Base-by-base conservation (phyloP, 1,284 basidiomycete species). In the Ceratorhiza oryzae-sativae region DNA sequence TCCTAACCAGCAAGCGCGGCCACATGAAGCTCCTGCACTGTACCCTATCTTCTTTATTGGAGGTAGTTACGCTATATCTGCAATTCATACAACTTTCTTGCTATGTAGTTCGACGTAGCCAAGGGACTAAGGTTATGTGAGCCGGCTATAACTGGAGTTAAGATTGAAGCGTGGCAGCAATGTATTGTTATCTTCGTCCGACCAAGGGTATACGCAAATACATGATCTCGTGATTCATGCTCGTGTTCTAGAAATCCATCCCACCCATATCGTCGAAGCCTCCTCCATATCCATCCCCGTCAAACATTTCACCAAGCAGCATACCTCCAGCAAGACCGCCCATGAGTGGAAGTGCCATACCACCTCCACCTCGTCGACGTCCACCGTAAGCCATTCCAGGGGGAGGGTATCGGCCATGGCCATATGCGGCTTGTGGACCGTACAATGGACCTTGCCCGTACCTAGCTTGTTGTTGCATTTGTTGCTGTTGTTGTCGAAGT, bases 321-420 rank as follows among this genome's bases (percentile, higher is more conserved):
- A 71, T 39, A 20, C 70, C 70, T n/a, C 56, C 70, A 12, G 56
- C 70, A 36, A 71, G 58, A 30, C 70, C 70, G n/a, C 58, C 55
- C 58, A 71, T 53, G 30, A 53, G 63, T 1, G 63, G 63, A 20
- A 67, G 30, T 20, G 63, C 63, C 63, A 67, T 67, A 13, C 42
- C 48, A 9, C 70, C 70, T 13, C 49, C 58, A 2, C 58, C 58
- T 27, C 27, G n/a, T n/a, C 70, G 27, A 30, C 60, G 70, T 5
- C 70, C 58, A 18, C 58, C 56, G 48, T 71, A 71, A 20, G 68
- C 68, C 53, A 71, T 60, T 25, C 48, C 58, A 4, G 70, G 70
- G 23, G 70, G 59, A 27, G 70, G 56, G 27, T 71, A 71, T 23
- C 27, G 48, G 30, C 46, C 34, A 34, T 53, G 45, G 1, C 58